Evolutionary conservation across 441 rosid species (phyloP), one percentile per base, ranked within the genome.

Genomic region (Euphorbia celastroides): DNA sequence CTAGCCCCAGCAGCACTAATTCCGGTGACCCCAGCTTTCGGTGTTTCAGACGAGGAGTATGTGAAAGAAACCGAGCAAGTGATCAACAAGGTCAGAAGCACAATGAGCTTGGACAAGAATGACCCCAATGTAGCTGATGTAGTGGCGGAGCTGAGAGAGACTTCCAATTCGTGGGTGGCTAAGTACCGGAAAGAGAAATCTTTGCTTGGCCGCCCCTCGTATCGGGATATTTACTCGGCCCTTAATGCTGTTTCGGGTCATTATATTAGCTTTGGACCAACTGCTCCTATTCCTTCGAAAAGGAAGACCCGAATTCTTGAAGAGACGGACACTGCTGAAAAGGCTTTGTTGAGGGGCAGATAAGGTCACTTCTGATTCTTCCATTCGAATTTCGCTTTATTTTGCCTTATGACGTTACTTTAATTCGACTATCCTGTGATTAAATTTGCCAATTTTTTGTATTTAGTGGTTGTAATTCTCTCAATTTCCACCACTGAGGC

Each of bases 261-360:
- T 75, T 88, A 93, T 69, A 82, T 93, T 68, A 93, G 97, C 82
- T 93, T 90, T 55, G 97, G 98, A 28, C 97, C 98, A 1, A 88
- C 97, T 0, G 84, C 93, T 42, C 94, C 94, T 8, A 81, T 93
- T 66, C 97, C 96, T 0, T 80, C 86, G 0, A 93, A 93, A 82
- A 78, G 97, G 68, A 87, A 69, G 77, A 86, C 83, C 0, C 86
- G 98, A 78, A 93, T 90, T 74, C 88, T 93, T 67, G 96, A 93
- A 75, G 96, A 90, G 75, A 77, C 87, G 88, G 96, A 86, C 72
- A 87, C 91, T n/a, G 97, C 93, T 8, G 97, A 90, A 84, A 93
- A 85, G 80, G 92, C 97, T 22, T 81, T 90, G 16, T 63, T 20
- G 13, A 80, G 94, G 66, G 97, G 97, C 64, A 84, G 94, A 84